Evolutionary conservation across 176 grass and related monocot genomes (phyloP).

Genomic region (Oropetium thomaeum): DNA sequence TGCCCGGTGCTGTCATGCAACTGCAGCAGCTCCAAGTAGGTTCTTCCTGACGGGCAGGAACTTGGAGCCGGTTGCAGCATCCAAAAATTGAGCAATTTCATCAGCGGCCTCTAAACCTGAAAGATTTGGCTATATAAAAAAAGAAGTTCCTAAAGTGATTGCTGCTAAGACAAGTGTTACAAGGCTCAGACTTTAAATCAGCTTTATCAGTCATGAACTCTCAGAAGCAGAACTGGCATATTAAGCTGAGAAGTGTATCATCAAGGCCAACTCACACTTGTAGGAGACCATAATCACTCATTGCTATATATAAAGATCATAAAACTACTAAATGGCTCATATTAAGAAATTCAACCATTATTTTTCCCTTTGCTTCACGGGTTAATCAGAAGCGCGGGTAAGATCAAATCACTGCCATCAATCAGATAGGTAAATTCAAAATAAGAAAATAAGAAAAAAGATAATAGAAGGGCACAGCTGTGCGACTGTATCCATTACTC

Average conservation of each 20-base stretch:
- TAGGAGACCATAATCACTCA: no score
- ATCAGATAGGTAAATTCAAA: neutral
- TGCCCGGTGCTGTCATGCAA: slow-evolving; percentile 16
- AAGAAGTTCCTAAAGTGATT: neutral
- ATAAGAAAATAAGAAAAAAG: no score
- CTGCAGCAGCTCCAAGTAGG: slow-evolving; percentile 45
- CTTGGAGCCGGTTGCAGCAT: slow-evolving; percentile 33
- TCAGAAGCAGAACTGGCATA: slow-evolving; percentile 84
- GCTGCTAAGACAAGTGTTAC: neutral
- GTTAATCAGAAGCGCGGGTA: slow-evolving; percentile 61
- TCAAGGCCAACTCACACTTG: slow-evolving; percentile 23
- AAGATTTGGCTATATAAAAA: rapidly evolving
- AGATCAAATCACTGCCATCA: slow-evolving; percentile 46
- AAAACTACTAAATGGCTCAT: slow-evolving; percentile 36
- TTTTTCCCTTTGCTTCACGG: slow-evolving; percentile 51
- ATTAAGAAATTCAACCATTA: slow-evolving; percentile 77
- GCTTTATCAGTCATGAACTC: slow-evolving; percentile 60
- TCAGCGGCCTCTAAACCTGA: neutral
- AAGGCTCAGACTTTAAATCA: slow-evolving; percentile 50
- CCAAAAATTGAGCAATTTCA: slow-evolving; percentile 7
- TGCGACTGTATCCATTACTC: slow-evolving; percentile 41
- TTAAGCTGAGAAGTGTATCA: slow-evolving; percentile 45
- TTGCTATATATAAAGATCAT: no score
- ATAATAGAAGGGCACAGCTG: neutral
- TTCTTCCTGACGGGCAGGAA: slow-evolving; percentile 50